Conservation (phyloP, 768 basidiomycete species). For the Clitopilus passeckerianus region DNA sequence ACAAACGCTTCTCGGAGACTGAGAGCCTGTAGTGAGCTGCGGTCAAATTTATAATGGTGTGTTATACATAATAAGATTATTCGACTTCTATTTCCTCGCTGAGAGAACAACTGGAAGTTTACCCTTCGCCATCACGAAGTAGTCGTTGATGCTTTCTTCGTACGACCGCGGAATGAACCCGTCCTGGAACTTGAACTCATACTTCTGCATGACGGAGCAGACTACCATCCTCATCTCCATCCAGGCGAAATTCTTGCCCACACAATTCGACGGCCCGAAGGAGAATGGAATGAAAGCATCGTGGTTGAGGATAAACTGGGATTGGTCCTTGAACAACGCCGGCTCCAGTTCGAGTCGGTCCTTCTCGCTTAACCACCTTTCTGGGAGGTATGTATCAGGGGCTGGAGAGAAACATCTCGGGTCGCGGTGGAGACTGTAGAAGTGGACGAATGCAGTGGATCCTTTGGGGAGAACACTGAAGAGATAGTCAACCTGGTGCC, state of each 20-base stretch:
- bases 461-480: slow-evolving; percentile 41
- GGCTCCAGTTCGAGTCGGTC: slow-evolving; percentile 22
- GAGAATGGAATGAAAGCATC: slow-evolving; percentile 39
- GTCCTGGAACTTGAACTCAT: slow-evolving; percentile 28
- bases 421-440: slow-evolving; percentile 42
- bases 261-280: slow-evolving; percentile 35
- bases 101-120: slow-evolving; percentile 25
- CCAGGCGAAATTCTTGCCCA: slow-evolving; percentile 37
- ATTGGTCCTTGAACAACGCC: slow-evolving; percentile 21
- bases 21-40: too few species aligned
- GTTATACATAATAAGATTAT: too few species aligned
- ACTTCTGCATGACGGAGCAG: slow-evolving; percentile 28
- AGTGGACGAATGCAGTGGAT: slow-evolving; percentile 36
- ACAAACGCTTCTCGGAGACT: too few species aligned
- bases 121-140: slow-evolving; percentile 27
- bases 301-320: slow-evolving; percentile 15
- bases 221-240: slow-evolving; percentile 35
- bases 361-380: slow-evolving; percentile 26
- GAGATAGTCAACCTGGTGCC: background rate
- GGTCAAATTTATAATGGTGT: background rate
- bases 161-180: slow-evolving; percentile 24
- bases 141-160: slow-evolving; percentile 28
- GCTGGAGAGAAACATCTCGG: slow-evolving; percentile 39
- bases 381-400: slow-evolving; percentile 38
- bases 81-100: slow-evolving; percentile 17